These are phyloP conservation scores for Lactarius psammicola DNA, from an alignment of 768 basidiomycete genomes.

Conservation along the genomic window DNA sequence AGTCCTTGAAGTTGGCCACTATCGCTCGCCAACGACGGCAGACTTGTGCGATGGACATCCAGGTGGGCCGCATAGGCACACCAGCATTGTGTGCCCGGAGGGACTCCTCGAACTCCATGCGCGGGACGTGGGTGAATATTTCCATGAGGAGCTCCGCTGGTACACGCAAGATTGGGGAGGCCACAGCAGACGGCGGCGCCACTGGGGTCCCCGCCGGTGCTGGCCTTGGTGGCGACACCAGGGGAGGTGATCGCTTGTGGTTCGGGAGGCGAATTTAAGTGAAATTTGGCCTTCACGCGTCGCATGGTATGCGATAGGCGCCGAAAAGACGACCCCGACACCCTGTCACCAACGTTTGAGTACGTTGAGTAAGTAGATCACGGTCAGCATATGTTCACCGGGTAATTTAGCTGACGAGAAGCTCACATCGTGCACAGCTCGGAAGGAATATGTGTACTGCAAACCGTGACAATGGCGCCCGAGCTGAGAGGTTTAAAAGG, in stretches of 20 bases:
- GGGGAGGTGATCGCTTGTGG: background rate
- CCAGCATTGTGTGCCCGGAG: background rate
- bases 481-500: background rate
- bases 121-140: conserved; percentile 19
- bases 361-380: background rate
- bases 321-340: background rate
- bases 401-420: background rate
- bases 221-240: background rate
- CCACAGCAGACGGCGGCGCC: background rate
- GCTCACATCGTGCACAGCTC: background rate
- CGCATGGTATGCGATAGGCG: background rate
- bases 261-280: background rate
- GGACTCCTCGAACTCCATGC: conserved; percentile 17
- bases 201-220: background rate
- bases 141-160: conserved; percentile 17
- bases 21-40: conserved; percentile 10
- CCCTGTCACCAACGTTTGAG: background rate
- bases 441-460: background rate
- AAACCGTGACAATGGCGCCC: no score
- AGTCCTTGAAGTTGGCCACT: conserved; percentile 3
- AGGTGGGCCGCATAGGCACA: background rate
- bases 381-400: background rate
- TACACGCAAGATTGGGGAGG: conserved; percentile 5
- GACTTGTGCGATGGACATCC: conserved; percentile 9
- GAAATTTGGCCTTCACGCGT: background rate